Evolutionary conservation across 73 alveolate genomes (phyloP).

Genomic region (Paramecium pentaurelia): DNA sequence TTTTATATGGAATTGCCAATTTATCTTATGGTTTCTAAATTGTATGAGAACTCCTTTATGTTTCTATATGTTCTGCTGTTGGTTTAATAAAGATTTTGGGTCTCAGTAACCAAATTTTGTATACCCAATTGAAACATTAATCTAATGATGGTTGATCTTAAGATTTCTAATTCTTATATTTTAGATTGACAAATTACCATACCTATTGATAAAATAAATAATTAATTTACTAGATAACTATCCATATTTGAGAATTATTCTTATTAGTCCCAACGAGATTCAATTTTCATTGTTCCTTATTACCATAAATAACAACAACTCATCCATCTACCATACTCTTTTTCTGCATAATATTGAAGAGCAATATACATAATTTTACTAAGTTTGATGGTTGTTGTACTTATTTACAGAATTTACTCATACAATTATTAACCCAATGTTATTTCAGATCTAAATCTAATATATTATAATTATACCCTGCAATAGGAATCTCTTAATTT

Average conservation of each 20-base stretch:
- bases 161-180: neutral
- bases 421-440: neutral
- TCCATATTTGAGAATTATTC: neutral
- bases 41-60: neutral
- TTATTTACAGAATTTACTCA: neutral
- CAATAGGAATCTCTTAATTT: neutral
- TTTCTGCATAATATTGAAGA: neutral
- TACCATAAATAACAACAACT: neutral
- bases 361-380: neutral
- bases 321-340: neutral
- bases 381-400: neutral
- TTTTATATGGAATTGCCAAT: neutral
- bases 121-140: neutral
- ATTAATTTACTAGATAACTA: neutral
- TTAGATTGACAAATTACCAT: neutral
- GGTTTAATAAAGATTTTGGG: neutral
- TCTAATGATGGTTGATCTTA: neutral
- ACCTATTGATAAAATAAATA: neutral
- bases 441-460: neutral
- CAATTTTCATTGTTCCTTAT: conserved; percentile 23
- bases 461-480: neutral
- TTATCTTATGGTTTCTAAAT: neutral
- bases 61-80: neutral
- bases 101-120: neutral
- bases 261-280: conserved; percentile 14